Evolutionary conservation across 2,329 filamentous ascomycete genomes (phyloP), one percentile per base, ranked within the genome.

Genomic region (Hansfordia pulvinata): DNA sequence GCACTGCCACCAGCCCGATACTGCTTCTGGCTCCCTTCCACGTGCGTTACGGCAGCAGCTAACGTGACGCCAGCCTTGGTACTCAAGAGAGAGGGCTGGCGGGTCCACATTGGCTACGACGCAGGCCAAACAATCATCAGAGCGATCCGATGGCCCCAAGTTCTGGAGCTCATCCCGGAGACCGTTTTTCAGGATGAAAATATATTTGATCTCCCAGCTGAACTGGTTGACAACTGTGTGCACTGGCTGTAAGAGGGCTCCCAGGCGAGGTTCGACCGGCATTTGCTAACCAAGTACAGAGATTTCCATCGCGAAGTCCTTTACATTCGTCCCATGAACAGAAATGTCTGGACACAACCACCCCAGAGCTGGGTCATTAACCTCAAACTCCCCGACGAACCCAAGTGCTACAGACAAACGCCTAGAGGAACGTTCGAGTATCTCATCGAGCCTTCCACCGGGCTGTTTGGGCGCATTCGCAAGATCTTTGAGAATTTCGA

Each of bases 191-290:
- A 32, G 3, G 32, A 35, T 1, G 12, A 17, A 0, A 10, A 24
- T 1, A 33, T 12, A 3, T 55, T 47, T 19, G 69, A 74, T 34
- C 44, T 77, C 1, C 75, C 74, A 0, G 35, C 35, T 0, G 40
- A 53, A 1, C 48, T 80, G 0, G 33, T 73, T 0, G 43, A 63
- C 0, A 46, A 58, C 6, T 76, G 65, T 26, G 51, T 64, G 0
- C 73, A 80, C 33, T 79, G 72, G 70, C 47, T 77, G 4, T 51
- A 74, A 28, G 19, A 71, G 0, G n/a, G 8, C 2, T 19, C 9
- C 16, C n/a, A 9, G 8, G 6, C 10, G 2, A 11, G 5, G 10
- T 6, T 21, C 14, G 6, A 19, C n/a, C 10, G 12, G 7, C 14
- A 10, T 8, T 22, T 5, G 8, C 31, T 38, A 21, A 26, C 0